Base-by-base conservation (phyloP, 768 basidiomycete genomes). In the Flagelloscypha sp. region DNA sequence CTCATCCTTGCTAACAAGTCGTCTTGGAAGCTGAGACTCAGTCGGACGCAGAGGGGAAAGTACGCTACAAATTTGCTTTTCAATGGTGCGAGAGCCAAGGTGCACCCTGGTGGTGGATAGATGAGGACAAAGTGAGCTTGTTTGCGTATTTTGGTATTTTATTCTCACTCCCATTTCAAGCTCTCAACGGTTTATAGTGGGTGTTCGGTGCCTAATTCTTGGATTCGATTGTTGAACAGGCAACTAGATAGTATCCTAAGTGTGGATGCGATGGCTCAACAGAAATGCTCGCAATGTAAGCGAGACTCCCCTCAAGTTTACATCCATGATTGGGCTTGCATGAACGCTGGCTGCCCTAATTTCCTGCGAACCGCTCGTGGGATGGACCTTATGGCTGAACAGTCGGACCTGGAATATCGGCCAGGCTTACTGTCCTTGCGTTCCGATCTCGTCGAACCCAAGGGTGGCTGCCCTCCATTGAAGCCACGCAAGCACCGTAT, bases 51-150 rank as follows among this genome's bases (percentile, higher is more conserved):
- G 70, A 72, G 8, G 59, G 56, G n/a, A 73, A 84, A n/a, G 67
- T 84, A 9, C 65, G 85, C 6, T 84, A 75, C 52, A 89, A 88
- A 52, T 87, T 89, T 47, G 77, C 79, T 4, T 89, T 89, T 44
- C 79, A 81, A 45, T 89, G 85, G 84, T 84, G 83, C 43, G 71
- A 78, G 41, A 70, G 65, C 27, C 86, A 71, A 69, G 70, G 67
- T 8, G 46, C 54, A 15, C 70, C 70, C 17, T 72, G 69, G 71
- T 72, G 71, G 70, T 39, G 48, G 18, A 30, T 42, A 7, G 22
- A 40, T 27, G 20, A 40, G 23, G 17, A 42, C 5, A 27, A 34
- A n/a, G n/a, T n/a, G n/a, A n/a, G n/a, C n/a, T n/a, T n/a, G n/a
- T n/a, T n/a, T n/a, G n/a, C n/a, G n/a, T n/a, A n/a, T n/a, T n/a